Evolutionary conservation across 495 filamentous ascomycete species (phyloP), one percentile per base, ranked within the genome.

Genomic region (Glonium stellatum): DNA sequence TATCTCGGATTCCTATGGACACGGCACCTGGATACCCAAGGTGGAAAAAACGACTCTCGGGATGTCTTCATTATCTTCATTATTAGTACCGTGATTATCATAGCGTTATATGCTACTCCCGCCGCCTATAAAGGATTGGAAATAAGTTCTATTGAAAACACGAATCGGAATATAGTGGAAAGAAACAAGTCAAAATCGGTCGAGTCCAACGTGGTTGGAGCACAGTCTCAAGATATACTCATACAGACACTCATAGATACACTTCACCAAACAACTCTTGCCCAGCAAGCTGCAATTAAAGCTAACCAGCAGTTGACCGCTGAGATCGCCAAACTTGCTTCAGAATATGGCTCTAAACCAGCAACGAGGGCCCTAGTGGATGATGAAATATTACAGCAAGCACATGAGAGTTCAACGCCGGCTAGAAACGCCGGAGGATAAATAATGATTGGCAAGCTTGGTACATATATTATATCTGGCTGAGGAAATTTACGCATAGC

Each of bases 1-100:
- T 62, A 62, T 58, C 55, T 62, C 47, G 59, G 59, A 13, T 50
- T 21, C 4, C 15, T 50, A 50, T 50, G 47, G 47, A 50, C 21
- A 4, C 47, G 47, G 47, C 47, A 50, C 47, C 47, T 50, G 5
- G 47, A 50, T 18, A 50, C 18, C 47, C 47, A 21, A 21, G 21
- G 47, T 5, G 47, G 47, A 22, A 22, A 5, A 21, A 50, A 50
- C 22, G 47, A 50, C 23, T 21, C 41, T 21, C 47, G 47, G 19
- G 23, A 50, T 27, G 23, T 50, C 12, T 50, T 50, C 13, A 50
- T 50, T 18, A 46, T 46, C 19, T 18, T 22, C 13, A 21, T 50
- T 21, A 5, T 50, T 21, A 22, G 47, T 18, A 21, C 22, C 5
- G 47, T 50, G 23, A 23, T 50, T 18, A 27, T 50, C 47, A 50